A percentile compares a stretch with the other conserved stretches of the same genome.
Evolutionary conservation across 2,329 filamentous ascomycete genomes (phyloP).

Genomic region (Monosporascus sp.): DNA sequence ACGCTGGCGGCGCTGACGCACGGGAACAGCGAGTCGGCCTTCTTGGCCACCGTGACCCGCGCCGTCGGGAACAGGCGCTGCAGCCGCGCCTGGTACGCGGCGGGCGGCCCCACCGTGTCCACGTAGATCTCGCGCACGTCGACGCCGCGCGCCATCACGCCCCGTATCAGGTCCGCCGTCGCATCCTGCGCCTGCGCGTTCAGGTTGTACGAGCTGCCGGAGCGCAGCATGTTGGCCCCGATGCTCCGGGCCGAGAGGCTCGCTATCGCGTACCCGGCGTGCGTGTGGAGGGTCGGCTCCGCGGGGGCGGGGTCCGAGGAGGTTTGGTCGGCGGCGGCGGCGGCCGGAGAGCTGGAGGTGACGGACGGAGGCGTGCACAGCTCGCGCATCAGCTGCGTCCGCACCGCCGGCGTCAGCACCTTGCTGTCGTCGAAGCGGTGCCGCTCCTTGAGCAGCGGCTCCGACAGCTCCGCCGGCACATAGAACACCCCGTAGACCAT

Average conservation of each 20-base stretch:
- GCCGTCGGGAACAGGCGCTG: slow-evolving; percentile 77
- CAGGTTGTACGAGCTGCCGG: slow-evolving; percentile 68
- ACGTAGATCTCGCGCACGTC: slow-evolving; percentile 88
- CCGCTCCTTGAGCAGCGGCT: slow-evolving; percentile 67
- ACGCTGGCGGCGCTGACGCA: slow-evolving; percentile 92
- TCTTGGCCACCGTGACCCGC: slow-evolving; percentile 74
- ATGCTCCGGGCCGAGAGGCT: slow-evolving; percentile 82
- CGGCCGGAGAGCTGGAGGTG: slow-evolving; percentile 39
- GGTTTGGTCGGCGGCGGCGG: background rate
- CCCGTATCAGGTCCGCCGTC: slow-evolving; percentile 74
- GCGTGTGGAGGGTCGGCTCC: background rate
- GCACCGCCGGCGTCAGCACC: slow-evolving; percentile 74
- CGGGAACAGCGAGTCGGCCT: slow-evolving; percentile 88
- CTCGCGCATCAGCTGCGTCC: slow-evolving; percentile 61
- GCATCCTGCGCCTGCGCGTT: slow-evolving; percentile 96
- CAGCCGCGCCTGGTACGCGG: slow-evolving; percentile 76
- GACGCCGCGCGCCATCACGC: slow-evolving; percentile 70
- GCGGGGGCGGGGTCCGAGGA: background rate
- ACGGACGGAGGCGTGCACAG: slow-evolving; percentile 60
- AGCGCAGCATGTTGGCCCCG: slow-evolving; percentile 67
- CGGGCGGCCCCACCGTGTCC: slow-evolving; percentile 84
- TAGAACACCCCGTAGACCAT: slow-evolving; percentile 69
- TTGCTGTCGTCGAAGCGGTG: slow-evolving; percentile 96
- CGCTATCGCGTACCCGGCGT: slow-evolving; percentile 70
- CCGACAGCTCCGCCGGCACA: slow-evolving; percentile 67